Base-by-base conservation (phyloP, 2,329 filamentous ascomycete species). In the Achaetomium macrosporum region DNA sequence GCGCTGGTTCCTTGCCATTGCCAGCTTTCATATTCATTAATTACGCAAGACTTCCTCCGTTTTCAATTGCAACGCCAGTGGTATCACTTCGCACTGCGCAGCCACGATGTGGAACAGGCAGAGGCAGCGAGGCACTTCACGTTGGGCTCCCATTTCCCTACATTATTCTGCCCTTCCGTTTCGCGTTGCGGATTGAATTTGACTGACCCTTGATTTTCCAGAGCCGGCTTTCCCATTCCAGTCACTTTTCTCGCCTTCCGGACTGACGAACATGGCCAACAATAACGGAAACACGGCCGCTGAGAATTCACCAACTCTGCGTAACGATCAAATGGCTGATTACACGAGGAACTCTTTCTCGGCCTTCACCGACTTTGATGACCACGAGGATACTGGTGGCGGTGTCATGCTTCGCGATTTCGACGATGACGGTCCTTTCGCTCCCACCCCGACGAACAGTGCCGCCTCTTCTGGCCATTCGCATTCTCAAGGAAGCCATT, bases 331-430 rank as follows among this genome's bases (percentile, higher is more conserved):
- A 12, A 42, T 13, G 16, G 29, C 19, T 15, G 25, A 37, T 3
- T 25, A 41, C 40, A 2, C 16, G 1, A 35, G 42, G n/a, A 42
- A 31, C 30, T 42, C 31, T 40, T 50, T 51, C 31, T 39, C 42
- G 3, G 25, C 33, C 9, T 42, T 53, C 9, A 19, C 39, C 17
- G 50, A 56, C 20, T 30, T 50, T 5, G 53, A 53, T 17, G 56
- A 57, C 11, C 10, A 47, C 5, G 47, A 56, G 4, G 50, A 48
- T 35, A 29, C 8, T 20, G 50, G 44, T 19, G 56, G 56, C 6
- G 54, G 56, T n/a, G 53, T 57, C n/a, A 35, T 42, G 47, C 53
- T 57, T 36, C 41, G 54, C 16, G 50, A 56, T 17, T 56, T 56
- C 13, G 54, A 53, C 6, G 42, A 50, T 3, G 47, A 53, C n/a